phyloP scores from a whole-genome alignment of 169 alveolate genomes.

The Blepharisma undulans region DNA sequence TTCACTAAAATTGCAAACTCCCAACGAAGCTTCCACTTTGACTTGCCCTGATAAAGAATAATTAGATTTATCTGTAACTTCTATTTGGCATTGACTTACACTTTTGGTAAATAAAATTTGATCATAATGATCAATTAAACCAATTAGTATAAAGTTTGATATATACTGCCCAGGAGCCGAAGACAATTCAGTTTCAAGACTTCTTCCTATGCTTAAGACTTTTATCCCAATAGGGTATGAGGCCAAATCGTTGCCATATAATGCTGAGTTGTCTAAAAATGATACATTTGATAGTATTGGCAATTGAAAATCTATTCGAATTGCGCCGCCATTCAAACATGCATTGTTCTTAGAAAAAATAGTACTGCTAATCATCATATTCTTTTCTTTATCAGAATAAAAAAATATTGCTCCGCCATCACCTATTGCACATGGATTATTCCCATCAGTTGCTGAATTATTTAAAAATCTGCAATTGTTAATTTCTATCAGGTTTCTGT shows the following conservation, averaged over 20 bases:
- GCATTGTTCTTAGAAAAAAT: background rate
- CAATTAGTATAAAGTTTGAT: background rate
- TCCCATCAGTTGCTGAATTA: background rate
- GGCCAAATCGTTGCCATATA: conserved; percentile 6
- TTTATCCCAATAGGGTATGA: background rate
- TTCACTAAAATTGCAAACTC: background rate
- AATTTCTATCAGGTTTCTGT: background rate
- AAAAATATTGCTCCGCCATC: background rate
- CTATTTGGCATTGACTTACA: background rate
- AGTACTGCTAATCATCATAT: background rate
- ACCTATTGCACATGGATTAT: background rate
- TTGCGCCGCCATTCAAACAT: background rate
- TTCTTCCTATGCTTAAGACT: background rate
- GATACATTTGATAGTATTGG: background rate
- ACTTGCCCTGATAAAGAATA: background rate
- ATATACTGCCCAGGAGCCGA: conserved; percentile 2
- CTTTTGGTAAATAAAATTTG: conserved; percentile 5
- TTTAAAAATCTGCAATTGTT: background rate
- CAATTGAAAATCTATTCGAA: background rate
- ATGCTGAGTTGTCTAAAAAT: background rate
- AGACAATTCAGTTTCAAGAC: background rate
- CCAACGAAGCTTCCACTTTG: background rate
- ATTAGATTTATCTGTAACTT: background rate
- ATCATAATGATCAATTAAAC: background rate
- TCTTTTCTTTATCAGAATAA: background rate